Evolutionary conservation across 2,329 filamentous ascomycete species (phyloP).

Genomic region (Paracoccidioides brasiliensis): DNA sequence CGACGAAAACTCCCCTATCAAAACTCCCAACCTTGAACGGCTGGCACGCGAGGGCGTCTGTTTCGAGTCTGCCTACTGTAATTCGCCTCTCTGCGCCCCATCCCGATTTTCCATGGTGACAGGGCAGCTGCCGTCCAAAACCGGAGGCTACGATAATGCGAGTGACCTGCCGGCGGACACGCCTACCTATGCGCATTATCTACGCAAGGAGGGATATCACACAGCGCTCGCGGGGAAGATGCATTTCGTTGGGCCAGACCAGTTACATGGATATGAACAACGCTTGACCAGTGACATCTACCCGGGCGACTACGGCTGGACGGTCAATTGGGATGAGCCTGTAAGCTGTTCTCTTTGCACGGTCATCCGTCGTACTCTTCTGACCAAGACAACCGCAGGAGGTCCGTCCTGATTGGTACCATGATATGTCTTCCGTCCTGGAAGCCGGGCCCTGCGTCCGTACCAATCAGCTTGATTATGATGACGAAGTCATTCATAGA

Average conservation of each 20-base stretch:
- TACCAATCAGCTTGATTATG: slow-evolving; percentile 91
- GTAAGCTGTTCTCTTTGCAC: slow-evolving; percentile 23
- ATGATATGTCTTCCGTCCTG: slow-evolving; percentile 86
- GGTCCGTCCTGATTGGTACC: slow-evolving; percentile 77
- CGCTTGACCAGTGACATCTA: slow-evolving; percentile 92
- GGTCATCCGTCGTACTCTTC: not conserved
- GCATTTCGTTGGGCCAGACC: slow-evolving; percentile 77
- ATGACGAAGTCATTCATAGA: slow-evolving; percentile 91
- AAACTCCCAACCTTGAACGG: slow-evolving; percentile 78
- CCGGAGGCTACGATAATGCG: slow-evolving; percentile 85
- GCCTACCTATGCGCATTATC: slow-evolving; percentile 85
- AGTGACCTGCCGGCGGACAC: slow-evolving; percentile 70
- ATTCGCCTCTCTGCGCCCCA: slow-evolving; percentile 80
- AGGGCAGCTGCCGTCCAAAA: slow-evolving; percentile 80
- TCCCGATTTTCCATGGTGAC: slow-evolving; percentile 93
- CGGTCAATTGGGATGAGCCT: slow-evolving; percentile 89
- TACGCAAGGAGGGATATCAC: slow-evolving; percentile 74
- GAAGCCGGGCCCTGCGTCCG: slow-evolving; percentile 80
- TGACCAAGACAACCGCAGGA: slow-evolving; percentile 17
- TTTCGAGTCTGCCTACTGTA: slow-evolving; percentile 90
- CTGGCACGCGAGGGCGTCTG: slow-evolving; percentile 72
- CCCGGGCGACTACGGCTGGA: slow-evolving; percentile 87
- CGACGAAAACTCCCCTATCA: slow-evolving; percentile 76
- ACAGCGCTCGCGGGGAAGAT: slow-evolving; percentile 89
- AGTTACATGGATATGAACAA: slow-evolving; percentile 87